Evolutionary conservation across 306 rosid genomes (phyloP), one percentile per base, ranked within the genome.

Genomic region (Canavalia gladiata): DNA sequence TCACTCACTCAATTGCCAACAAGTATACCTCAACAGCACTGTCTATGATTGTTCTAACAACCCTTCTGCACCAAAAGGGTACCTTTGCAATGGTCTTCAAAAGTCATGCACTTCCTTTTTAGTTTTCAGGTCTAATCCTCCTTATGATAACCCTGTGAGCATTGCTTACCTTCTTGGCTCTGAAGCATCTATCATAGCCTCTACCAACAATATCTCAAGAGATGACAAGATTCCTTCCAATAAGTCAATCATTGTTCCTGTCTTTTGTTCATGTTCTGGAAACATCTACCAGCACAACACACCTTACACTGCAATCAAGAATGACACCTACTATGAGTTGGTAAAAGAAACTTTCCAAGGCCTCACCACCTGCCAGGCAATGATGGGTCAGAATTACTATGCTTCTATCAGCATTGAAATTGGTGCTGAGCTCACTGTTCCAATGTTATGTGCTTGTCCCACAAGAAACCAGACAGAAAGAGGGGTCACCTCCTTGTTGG

Each of bases 331-430:
- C 76, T 88, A 0, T 43, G 4, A 5, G 6, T 67, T 80, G 49
- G 88, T 80, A 0, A 51, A 6, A 33, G 13, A 7, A 4, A 86
- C 76, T 28, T 90, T 59, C 84, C 90, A 87, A 81, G 87, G 94
- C 59, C 83, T 90, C 39, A 76, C 90, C 3, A 90, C 90, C 2
- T 90, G 92, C n/a, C 90, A 86, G 25, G 89, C 90, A 43, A 0
- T 88, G 84, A 73, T 62, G 51, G 78, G 88, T n/a, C 92, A 87
- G 77, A 90, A 90, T 46, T 84, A 86, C 46, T 90, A 88, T 37
- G 56, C 86, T 1, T 31, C 87, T 8, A 1, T 0, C 2, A 0
- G 30, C 3, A 78, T 90, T 79, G 9, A 82, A 29, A 30, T 80
- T 25, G 92, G 82, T 31, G 77, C 86, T 0, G 66, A 75, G 67